These are phyloP conservation scores for Lepidium aucheri DNA, from an alignment of 345 rosid genomes.

Conservation along the genomic window DNA sequence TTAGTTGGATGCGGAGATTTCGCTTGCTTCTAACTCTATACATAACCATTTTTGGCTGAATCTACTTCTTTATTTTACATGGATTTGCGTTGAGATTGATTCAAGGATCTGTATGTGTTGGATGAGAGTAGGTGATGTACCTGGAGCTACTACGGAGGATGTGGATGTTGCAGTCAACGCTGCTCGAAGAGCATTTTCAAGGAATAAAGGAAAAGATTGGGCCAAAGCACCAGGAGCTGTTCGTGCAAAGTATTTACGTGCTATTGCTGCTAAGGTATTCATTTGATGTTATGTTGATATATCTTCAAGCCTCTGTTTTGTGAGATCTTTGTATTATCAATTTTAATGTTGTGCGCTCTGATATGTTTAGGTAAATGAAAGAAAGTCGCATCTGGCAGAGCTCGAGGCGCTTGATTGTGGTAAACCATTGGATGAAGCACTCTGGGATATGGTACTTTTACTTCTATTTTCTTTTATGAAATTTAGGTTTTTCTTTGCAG, in stretches of 20 bases:
- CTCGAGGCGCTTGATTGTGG: constrained; percentile 86
- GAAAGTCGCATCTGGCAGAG: constrained; percentile 57
- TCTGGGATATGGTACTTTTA: constrained; percentile 75
- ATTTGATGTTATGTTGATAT: background rate
- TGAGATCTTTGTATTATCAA: background rate
- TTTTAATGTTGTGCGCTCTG: background rate
- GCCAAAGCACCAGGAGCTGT: constrained; percentile 64
- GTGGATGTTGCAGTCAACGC: constrained; percentile 90
- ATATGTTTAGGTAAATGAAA: constrained; percentile 55
- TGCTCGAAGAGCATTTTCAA: constrained; percentile 62
- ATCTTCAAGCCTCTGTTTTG: background rate
- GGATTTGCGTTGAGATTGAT: background rate
- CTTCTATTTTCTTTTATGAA: background rate
- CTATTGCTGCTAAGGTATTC: constrained; percentile 87
- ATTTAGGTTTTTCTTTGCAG: background rate
- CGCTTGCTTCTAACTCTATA: background rate
- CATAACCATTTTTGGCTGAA: background rate
- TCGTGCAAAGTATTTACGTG: constrained; percentile 91
- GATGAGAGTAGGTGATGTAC: constrained; percentile 58
- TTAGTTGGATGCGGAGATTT: background rate
- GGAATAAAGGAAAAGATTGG: constrained; percentile 83
- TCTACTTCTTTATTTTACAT: background rate
- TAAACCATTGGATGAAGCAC: constrained; percentile 84
- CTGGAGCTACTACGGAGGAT: constrained; percentile 87
- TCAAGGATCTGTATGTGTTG: background rate